A percentile compares a stretch with the other conserved stretches of the same genome.
These are phyloP conservation scores for Torulaspora gathmanii DNA, from an alignment of 805 yeast species.

Conservation along the genomic window DNA sequence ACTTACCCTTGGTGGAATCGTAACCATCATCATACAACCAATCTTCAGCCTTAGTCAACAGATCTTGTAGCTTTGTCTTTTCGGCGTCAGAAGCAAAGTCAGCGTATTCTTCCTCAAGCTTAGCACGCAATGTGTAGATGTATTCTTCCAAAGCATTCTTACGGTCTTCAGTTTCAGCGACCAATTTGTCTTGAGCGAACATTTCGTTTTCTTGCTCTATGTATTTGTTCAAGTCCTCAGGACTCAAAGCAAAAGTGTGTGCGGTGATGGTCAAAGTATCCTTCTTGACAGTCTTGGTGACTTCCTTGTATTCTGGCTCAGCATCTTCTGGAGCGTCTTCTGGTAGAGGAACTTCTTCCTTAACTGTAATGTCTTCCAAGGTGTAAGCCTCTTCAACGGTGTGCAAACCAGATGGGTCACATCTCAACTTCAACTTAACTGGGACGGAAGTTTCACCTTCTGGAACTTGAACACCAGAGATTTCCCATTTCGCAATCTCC, in stretches of 20 bases:
- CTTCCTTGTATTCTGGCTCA: conserved; percentile 83
- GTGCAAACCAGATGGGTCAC: conserved; percentile 95
- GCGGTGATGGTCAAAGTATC: conserved; percentile 63
- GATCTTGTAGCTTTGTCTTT: conserved; percentile 68
- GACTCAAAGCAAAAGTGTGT: conserved; percentile 58
- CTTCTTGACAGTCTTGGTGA: conserved; percentile 91
- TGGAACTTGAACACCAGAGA: conserved; percentile 77
- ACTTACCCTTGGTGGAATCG: conserved; percentile 92
- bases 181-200: conserved; percentile 88
- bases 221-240: conserved; percentile 49
- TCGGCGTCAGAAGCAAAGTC: conserved; percentile 87
- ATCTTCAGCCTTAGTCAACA: conserved; percentile 85
- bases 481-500: conserved; percentile 76
- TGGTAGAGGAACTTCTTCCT: conserved; percentile 72
- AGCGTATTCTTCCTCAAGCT: conserved; percentile 86
- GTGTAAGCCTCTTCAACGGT: conserved; percentile 92
- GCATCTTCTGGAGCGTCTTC: conserved; percentile 50
- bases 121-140: conserved; percentile 95
- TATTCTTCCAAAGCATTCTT: conserved; percentile 98
- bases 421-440: conserved; percentile 89
- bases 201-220: conserved; percentile 82
- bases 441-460: conserved; percentile 76
- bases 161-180: conserved; percentile 97
- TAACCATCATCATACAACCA: conserved; percentile 98
- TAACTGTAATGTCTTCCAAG: conserved; percentile 81